Evolutionary conservation across 495 filamentous ascomycete species (phyloP).

Genomic region (Daldinia bambusicola): DNA sequence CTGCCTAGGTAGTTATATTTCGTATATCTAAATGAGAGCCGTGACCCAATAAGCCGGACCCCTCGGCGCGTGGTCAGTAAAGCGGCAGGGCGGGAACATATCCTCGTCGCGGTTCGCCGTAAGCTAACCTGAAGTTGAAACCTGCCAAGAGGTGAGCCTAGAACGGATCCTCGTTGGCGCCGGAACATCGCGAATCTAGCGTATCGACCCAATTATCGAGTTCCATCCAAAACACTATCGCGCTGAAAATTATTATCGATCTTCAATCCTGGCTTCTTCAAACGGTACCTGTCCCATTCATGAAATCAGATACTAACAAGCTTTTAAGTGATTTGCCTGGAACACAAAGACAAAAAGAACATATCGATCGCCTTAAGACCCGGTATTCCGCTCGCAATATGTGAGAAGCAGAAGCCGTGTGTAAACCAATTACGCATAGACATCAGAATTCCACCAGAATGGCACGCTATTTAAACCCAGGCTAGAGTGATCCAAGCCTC

Average conservation of each 20-base stretch:
- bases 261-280: not conserved
- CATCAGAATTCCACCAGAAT: constrained; percentile 20
- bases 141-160: constrained; percentile 33
- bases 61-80: constrained; percentile 22
- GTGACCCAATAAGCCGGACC: constrained; percentile 27
- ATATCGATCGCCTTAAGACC: constrained; percentile 8
- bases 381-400: constrained; percentile 14
- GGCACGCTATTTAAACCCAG: constrained; percentile 22
- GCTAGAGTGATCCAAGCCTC: constrained; percentile 5
- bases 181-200: constrained; percentile 26
- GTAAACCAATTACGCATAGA: constrained; percentile 17
- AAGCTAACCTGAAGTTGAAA: constrained; percentile 30
- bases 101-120: constrained; percentile 18
- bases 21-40: not conserved
- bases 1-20: not conserved
- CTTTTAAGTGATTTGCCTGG: not conserved
- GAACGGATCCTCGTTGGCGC: constrained; percentile 21
- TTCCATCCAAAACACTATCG: constrained; percentile 13
- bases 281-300: not conserved
- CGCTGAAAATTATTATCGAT: not conserved
- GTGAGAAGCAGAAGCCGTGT: constrained; percentile 2
- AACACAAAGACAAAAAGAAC: not conserved
- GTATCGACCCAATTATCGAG: constrained; percentile 13
- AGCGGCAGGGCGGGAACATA: constrained; percentile 22
- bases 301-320: not conserved